phyloP scores from a whole-genome alignment of 345 rosid species.

The Cardiospermum halicacabum region DNA sequence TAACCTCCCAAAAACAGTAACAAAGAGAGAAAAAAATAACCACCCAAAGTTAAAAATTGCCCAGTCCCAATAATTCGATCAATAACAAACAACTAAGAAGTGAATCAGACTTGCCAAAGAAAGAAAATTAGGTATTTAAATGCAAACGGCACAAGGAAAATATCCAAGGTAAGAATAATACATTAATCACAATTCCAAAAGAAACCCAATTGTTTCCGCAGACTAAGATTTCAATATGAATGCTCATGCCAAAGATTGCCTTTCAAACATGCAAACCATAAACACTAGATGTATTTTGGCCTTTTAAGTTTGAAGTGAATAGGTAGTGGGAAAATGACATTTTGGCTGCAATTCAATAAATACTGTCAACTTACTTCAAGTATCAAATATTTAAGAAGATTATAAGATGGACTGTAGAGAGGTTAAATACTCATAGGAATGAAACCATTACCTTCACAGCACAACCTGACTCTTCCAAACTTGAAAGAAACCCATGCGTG shows the following conservation, averaged over 20 bases:
- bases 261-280: neutral
- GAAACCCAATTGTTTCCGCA: neutral
- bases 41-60: neutral
- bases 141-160: neutral
- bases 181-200: neutral
- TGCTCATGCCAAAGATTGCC: neutral
- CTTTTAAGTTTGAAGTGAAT: neutral
- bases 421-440: neutral
- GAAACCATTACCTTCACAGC: conserved; percentile 53
- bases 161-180: neutral
- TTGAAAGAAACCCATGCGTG: conserved; percentile 68
- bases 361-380: neutral
- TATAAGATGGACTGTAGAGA: neutral
- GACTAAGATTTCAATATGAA: neutral
- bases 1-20: neutral
- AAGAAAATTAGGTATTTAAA: neutral
- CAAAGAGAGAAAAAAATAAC: neutral
- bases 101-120: neutral
- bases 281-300: neutral
- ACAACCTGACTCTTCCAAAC: conserved; percentile 71
- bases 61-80: neutral
- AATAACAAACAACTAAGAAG: neutral
- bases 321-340: neutral
- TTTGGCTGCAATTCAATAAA: neutral
- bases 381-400: neutral